These are phyloP conservation scores for Endocladia muricata DNA, from an alignment of 31 red algal species.

Conservation along the genomic window DNA sequence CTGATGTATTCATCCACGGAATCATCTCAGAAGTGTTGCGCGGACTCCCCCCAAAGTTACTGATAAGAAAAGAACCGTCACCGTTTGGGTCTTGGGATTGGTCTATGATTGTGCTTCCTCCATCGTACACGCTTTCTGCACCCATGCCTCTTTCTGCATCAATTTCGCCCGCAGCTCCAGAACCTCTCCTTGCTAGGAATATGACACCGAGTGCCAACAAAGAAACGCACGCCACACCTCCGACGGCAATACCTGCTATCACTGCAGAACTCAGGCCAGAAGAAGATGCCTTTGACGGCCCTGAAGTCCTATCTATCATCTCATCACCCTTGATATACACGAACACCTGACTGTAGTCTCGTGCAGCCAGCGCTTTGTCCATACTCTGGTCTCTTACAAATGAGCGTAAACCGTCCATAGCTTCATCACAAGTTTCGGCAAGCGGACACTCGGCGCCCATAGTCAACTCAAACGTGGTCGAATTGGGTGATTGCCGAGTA, in stretches of 20 bases:
- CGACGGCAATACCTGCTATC: slow-evolving; percentile 18
- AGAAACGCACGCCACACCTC: slow-evolving; percentile 14
- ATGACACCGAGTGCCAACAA: slow-evolving; percentile 21
- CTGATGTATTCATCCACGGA: slow-evolving; percentile 41
- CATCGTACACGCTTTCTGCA: no score
- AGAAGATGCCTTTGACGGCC: background rate
- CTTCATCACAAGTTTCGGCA: background rate
- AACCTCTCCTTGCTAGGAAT: background rate
- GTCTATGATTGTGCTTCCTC: slow-evolving; percentile 14
- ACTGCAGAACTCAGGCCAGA: slow-evolving; percentile 26
- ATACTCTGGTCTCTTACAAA: slow-evolving; percentile 2
- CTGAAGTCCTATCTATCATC: slow-evolving; percentile 1
- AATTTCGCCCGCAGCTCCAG: background rate
- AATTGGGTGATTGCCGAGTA: background rate
- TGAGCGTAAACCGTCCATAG: background rate
- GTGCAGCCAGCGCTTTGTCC: slow-evolving; percentile 4
- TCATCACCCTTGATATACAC: slow-evolving; percentile 43
- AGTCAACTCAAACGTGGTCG: slow-evolving; percentile 20
- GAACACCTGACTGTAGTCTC: slow-evolving; percentile 19
- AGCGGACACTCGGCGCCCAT: background rate
- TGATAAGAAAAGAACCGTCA: slow-evolving; percentile 41
- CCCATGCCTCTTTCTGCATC: no score
- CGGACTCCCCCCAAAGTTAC: slow-evolving; percentile 47
- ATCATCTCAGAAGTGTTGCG: slow-evolving; percentile 26
- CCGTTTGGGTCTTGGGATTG: slow-evolving; percentile 2